A percentile compares a stretch with the other conserved stretches of the same genome.
These are phyloP conservation scores for Penicillium sp. DNA, from an alignment of 2,329 filamentous ascomycete species.

Conservation along the genomic window DNA sequence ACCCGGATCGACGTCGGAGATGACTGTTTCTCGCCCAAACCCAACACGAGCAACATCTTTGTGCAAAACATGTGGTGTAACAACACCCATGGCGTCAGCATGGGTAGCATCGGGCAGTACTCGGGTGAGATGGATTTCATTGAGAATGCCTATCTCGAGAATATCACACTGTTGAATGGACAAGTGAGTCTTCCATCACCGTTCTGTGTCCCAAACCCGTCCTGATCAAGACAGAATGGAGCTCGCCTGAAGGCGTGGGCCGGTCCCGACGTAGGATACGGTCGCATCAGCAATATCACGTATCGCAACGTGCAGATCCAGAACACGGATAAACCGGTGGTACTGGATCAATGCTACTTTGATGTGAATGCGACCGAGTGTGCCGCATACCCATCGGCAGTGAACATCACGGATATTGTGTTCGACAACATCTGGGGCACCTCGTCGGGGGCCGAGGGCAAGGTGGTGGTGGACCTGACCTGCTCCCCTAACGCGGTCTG, in stretches of 20 bases:
- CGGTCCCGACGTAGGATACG: constrained; percentile 57
- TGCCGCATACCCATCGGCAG: constrained; percentile 54
- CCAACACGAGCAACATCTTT: constrained; percentile 58
- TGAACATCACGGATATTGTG: constrained; percentile 59
- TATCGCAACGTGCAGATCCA: constrained; percentile 62
- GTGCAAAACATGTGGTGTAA: constrained; percentile 64
- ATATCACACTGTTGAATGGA: constrained; percentile 57
- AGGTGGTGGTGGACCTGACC: constrained; percentile 55
- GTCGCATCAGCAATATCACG: constrained; percentile 62
- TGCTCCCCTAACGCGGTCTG: constrained; percentile 61
- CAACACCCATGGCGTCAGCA: constrained; percentile 58
- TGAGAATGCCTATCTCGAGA: constrained; percentile 59
- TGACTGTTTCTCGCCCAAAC: constrained; percentile 63
- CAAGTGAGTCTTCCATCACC: constrained; percentile 28
- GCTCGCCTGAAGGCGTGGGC: constrained; percentile 64
- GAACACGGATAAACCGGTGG: constrained; percentile 58
- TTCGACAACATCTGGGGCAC: constrained; percentile 61
- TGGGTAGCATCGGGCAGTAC: constrained; percentile 62
- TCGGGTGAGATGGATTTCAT: constrained; percentile 56
- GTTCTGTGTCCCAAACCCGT: neutral
- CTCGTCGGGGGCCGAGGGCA: constrained; percentile 57
- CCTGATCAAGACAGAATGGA: constrained; percentile 39
- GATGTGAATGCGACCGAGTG: constrained; percentile 55
- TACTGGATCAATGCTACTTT: constrained; percentile 65
- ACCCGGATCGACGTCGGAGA: constrained; percentile 57